phyloP scores from a whole-genome alignment of 2,329 filamentous ascomycete genomes.

The Exophiala alcalophila region DNA sequence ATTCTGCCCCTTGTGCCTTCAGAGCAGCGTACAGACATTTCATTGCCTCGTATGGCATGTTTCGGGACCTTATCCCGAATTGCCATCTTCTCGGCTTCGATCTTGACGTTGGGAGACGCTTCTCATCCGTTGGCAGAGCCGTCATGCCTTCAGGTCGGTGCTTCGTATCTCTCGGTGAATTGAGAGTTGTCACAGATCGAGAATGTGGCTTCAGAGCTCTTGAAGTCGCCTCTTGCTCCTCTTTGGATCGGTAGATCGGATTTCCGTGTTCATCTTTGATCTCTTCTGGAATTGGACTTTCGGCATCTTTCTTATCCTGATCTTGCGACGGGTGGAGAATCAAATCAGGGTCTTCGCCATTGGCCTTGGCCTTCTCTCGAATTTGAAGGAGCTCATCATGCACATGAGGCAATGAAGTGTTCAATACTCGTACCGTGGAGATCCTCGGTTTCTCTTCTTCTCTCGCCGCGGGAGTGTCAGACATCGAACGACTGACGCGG shows the following conservation, averaged over 20 bases:
- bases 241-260: conserved; percentile 43
- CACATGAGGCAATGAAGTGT: conserved; percentile 84
- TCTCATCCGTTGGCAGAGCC: conserved; percentile 43
- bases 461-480: conserved; percentile 25
- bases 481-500: conserved; percentile 27
- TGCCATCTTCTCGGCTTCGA: conserved; percentile 88
- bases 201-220: conserved; percentile 83
- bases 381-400: conserved; percentile 85
- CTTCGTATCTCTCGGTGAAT: conserved; percentile 54
- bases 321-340: conserved; percentile 25
- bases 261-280: conserved; percentile 29
- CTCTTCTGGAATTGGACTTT: conserved; percentile 31
- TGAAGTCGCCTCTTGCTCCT: conserved; percentile 77
- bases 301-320: conserved; percentile 21
- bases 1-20: conserved; percentile 80
- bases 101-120: conserved; percentile 43
- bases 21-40: conserved; percentile 93
- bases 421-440: conserved; percentile 87
- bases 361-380: conserved; percentile 49
- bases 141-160: conserved; percentile 57
- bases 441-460: conserved; percentile 55
- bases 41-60: conserved; percentile 90
- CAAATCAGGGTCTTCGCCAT: conserved; percentile 35
- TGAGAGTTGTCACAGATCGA: conserved; percentile 65
- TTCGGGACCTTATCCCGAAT: conserved; percentile 92